phyloP scores from a whole-genome alignment of 2,329 filamentous ascomycete species.

The Elsinoe fawcettii region DNA sequence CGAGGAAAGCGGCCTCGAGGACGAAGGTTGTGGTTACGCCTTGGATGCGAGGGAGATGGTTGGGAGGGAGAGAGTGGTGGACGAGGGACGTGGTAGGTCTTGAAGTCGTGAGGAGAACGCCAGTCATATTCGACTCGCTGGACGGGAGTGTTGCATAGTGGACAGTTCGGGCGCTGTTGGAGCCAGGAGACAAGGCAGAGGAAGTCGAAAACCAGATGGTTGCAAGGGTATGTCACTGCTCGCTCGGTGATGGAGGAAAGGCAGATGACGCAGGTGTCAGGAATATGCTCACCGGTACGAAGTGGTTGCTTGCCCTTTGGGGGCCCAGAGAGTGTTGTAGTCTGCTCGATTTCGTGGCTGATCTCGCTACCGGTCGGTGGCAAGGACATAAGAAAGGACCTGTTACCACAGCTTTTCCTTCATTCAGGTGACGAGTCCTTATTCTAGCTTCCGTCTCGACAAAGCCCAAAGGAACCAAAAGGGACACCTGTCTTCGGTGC shows the following conservation, averaged over 20 bases:
- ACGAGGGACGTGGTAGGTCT: conserved; percentile 49
- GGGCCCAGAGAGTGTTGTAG: conserved; percentile 19
- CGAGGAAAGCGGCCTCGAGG: background rate
- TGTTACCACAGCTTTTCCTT: background rate
- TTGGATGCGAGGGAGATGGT: background rate
- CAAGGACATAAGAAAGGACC: conserved; percentile 12
- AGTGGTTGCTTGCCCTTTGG: conserved; percentile 20
- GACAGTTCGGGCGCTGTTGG: conserved; percentile 62
- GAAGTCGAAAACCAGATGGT: conserved; percentile 77
- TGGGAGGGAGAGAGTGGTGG: conserved; percentile 16
- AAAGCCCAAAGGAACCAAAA: too few relatives aligned
- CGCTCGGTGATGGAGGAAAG: conserved; percentile 66
- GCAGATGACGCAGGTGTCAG: conserved; percentile 73
- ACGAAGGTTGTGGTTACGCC: background rate
- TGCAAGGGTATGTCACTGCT: conserved; percentile 67
- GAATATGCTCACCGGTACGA: background rate
- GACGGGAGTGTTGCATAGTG: conserved; percentile 59
- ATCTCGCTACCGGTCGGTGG: background rate
- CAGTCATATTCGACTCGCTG: conserved; percentile 59
- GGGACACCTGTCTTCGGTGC: too few relatives aligned
- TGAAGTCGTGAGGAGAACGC: conserved; percentile 44
- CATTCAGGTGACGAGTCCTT: too few relatives aligned
- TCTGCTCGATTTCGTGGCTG: conserved; percentile 1
- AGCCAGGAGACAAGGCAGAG: conserved; percentile 78
- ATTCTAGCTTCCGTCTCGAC: too few relatives aligned